These are phyloP conservation scores for Podospora pseudocomata DNA, from an alignment of 495 filamentous ascomycete species.

Conservation along the genomic window DNA sequence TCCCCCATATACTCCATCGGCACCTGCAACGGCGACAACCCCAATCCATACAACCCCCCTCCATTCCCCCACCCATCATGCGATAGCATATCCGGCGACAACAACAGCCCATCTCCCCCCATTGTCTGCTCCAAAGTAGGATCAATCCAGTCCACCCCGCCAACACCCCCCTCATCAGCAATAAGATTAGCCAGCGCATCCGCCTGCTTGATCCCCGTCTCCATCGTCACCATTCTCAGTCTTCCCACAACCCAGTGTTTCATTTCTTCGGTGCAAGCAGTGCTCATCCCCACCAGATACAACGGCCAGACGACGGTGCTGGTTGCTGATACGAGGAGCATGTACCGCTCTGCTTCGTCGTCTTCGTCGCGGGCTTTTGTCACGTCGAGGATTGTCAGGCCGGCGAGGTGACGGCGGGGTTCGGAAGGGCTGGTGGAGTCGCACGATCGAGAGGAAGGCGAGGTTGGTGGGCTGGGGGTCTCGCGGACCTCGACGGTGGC, in stretches of 20 bases:
- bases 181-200: conserved; percentile 30
- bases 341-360: conserved; percentile 33
- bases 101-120: conserved; percentile 11
- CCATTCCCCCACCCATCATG: conserved; percentile 7
- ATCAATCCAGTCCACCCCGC: not conserved
- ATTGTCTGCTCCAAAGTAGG: conserved; percentile 21
- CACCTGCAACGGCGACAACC: conserved; percentile 11
- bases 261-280: conserved; percentile 28
- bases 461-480: conserved; percentile 30
- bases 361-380: conserved; percentile 24
- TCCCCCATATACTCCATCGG: not conserved
- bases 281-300: conserved; percentile 38
- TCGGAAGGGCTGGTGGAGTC: conserved; percentile 21
- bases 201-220: conserved; percentile 37
- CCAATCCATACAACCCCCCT: conserved; percentile 11
- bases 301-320: conserved; percentile 40
- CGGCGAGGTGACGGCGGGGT: conserved; percentile 9
- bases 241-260: conserved; percentile 32
- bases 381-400: conserved; percentile 34
- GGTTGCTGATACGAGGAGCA: conserved; percentile 36
- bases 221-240: conserved; percentile 32
- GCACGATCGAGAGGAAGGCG: conserved; percentile 25
- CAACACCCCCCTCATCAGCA: not conserved
- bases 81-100: not conserved
- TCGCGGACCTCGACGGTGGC: conserved; percentile 33